Percentiles rank a stretch among this genome's conserved stretches.
These are phyloP conservation scores for Wickerhamomyces mucosus DNA, from an alignment of 805 yeast species.

Conservation along the genomic window DNA sequence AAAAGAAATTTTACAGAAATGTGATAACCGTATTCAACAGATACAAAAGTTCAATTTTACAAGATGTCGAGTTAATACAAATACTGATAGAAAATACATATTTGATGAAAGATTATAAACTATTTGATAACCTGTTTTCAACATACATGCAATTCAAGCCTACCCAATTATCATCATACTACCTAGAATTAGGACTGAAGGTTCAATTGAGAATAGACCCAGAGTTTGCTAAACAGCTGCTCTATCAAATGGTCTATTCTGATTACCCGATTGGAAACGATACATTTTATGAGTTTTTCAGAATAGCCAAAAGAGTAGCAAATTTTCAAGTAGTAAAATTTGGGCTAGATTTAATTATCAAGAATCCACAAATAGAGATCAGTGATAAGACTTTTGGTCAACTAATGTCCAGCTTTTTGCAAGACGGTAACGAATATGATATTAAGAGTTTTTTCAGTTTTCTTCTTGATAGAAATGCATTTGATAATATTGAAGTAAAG, in stretches of 20 bases:
- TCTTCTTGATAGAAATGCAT: slow-evolving; percentile 2
- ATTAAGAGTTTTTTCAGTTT: slow-evolving; percentile 3
- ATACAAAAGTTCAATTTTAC: neutral
- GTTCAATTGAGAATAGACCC: slow-evolving; percentile 14
- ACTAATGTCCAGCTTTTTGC: slow-evolving; percentile 3
- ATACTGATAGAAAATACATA: slow-evolving; percentile 1
- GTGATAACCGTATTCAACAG: neutral
- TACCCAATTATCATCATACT: slow-evolving; percentile 2
- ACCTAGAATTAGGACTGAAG: slow-evolving; percentile 16
- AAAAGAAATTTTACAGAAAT: neutral
- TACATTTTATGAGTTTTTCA: slow-evolving; percentile 13
- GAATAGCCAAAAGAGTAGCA: slow-evolving; percentile 9
- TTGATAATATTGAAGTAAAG: slow-evolving; percentile 3
- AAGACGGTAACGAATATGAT: slow-evolving; percentile 3
- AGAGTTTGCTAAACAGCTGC: slow-evolving; percentile 19
- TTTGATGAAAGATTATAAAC: slow-evolving; percentile 4
- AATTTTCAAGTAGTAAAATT: slow-evolving; percentile 13
- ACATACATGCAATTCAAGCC: slow-evolving; percentile 9
- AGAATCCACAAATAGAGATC: slow-evolving; percentile 15
- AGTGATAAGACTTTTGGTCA: slow-evolving; percentile 10
- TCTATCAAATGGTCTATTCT: slow-evolving; percentile 18
- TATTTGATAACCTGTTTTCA: slow-evolving; percentile 14
- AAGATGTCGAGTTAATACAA: neutral
- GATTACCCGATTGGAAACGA: slow-evolving; percentile 16
- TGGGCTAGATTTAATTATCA: slow-evolving; percentile 13